A percentile compares a stretch with the other conserved stretches of the same genome.
phyloP scores from a whole-genome alignment of 139 green algal species.

The Haematococcus sp. region DNA sequence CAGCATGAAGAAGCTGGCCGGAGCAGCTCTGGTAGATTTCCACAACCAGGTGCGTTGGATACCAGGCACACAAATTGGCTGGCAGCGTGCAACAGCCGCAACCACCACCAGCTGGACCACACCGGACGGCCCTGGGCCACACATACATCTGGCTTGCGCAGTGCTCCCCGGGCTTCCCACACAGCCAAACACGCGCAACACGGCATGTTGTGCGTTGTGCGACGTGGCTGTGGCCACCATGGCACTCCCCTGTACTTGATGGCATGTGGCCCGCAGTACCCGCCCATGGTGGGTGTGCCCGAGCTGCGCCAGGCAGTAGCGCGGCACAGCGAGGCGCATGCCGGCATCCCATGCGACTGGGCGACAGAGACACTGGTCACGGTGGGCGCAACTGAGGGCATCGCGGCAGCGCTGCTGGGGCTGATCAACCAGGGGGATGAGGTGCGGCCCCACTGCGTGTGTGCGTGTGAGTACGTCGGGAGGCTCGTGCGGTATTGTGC shows the following conservation, averaged over 20 bases:
- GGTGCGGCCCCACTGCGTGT: too few species aligned
- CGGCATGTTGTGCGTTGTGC: too few species aligned
- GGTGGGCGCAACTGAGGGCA: conserved; percentile 75
- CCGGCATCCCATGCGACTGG: conserved; percentile 58
- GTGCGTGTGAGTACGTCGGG: background rate
- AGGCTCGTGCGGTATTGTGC: too few species aligned
- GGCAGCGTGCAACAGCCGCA: background rate
- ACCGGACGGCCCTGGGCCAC: background rate
- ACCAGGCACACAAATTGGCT: too few species aligned
- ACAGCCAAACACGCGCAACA: conserved; percentile 6
- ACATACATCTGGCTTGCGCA: too few species aligned
- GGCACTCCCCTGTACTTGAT: too few species aligned
- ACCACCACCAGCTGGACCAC: too few species aligned
- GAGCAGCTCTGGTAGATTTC: conserved; percentile 26
- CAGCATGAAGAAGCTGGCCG: conserved; percentile 60
- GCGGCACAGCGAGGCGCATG: conserved; percentile 42
- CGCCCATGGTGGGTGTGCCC: conserved; percentile 59
- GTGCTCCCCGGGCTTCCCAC: too few species aligned
- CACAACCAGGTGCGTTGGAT: conserved; percentile 52
- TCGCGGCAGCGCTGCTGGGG: conserved; percentile 70
- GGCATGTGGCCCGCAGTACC: conserved; percentile 61
- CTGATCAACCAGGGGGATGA: conserved; percentile 79
- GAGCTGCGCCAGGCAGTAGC: conserved; percentile 73
- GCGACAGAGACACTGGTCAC: conserved; percentile 69
- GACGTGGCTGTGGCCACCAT: too few species aligned